Percentiles rank a stretch among this genome's conserved stretches.
Conservation (phyloP, 345 rosid genomes). For the Chamaenerion angustifolium region DNA sequence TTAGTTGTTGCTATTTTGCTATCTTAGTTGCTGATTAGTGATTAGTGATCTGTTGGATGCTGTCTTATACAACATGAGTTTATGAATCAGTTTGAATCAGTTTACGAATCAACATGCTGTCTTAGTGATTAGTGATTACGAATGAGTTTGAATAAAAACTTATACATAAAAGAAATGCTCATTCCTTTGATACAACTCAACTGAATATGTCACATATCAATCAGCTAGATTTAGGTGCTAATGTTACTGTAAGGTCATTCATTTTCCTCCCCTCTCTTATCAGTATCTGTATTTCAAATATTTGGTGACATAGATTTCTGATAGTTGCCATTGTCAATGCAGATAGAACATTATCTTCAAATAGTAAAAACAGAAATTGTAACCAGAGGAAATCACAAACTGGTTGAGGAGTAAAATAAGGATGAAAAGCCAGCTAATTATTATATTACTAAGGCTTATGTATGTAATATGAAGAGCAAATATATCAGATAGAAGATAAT, state of each 20-base stretch:
- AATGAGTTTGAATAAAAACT: no score
- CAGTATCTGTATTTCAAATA: not conserved
- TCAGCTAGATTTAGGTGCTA: slow-evolving; percentile 62
- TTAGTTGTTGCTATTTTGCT: no score
- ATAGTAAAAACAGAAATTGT: slow-evolving; percentile 83
- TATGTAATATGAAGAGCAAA: not conserved
- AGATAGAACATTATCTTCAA: slow-evolving; percentile 98
- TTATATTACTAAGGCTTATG: no score
- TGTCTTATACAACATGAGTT: no score
- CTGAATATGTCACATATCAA: slow-evolving; percentile 97
- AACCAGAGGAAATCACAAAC: slow-evolving; percentile 26
- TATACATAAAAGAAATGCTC: no score
- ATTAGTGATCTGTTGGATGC: no score
- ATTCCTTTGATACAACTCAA: slow-evolving; percentile 80
- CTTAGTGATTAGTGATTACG: no score
- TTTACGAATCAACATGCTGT: no score
- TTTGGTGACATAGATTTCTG: not conserved
- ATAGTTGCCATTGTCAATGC: slow-evolving; percentile 15
- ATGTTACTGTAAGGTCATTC: slow-evolving; percentile 74
- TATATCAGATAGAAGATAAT: not conserved
- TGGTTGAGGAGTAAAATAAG: slow-evolving; percentile 30
- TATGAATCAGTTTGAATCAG: no score
- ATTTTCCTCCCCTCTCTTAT: slow-evolving; percentile 3
- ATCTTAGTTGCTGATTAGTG: no score
- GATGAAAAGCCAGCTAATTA: no score